Percentiles rank a stretch among this genome's conserved stretches.
phyloP scores from a whole-genome alignment of 176 grass and related monocot genomes.

The Eragrostis nindensis region DNA sequence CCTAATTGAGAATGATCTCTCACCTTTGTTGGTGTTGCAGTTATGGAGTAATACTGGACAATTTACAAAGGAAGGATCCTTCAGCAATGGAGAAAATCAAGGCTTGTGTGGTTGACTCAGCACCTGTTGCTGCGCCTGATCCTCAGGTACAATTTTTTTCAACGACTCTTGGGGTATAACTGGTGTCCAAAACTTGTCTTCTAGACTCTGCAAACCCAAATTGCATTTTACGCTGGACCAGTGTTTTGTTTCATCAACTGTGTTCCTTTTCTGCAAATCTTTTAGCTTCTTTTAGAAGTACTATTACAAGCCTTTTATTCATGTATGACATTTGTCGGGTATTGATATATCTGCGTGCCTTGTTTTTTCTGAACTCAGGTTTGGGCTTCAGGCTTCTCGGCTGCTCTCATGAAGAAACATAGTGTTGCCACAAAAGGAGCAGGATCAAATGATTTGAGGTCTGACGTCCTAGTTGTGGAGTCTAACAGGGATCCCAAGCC shows the following conservation, averaged over 20 bases:
- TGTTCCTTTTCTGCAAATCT: not conserved
- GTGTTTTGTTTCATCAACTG: too few relatives aligned
- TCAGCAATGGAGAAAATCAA: constrained; percentile 77
- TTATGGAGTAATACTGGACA: constrained; percentile 86
- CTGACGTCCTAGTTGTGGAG: constrained; percentile 49
- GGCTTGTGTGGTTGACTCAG: constrained; percentile 84
- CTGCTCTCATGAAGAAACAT: constrained; percentile 87
- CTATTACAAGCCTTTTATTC: not conserved
- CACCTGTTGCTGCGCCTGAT: constrained; percentile 83
- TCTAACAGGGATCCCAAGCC: constrained; percentile 53
- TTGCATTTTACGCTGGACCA: not conserved
- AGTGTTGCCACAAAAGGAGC: constrained; percentile 70
- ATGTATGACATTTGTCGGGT: not conserved
- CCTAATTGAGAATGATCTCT: not conserved
- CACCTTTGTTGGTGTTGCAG: constrained; percentile 38
- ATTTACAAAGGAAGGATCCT: constrained; percentile 64
- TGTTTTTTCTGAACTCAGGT: constrained; percentile 53
- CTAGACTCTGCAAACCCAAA: not conserved
- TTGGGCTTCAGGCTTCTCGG: constrained; percentile 95
- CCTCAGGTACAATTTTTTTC: constrained; percentile 66
- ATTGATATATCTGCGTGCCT: not conserved
- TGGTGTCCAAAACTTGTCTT: not conserved
- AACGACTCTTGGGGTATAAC: constrained; percentile 6
- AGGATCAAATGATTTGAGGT: constrained; percentile 34
- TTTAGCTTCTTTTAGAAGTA: not conserved